These are phyloP conservation scores for Boletus huronensis DNA, from an alignment of 768 basidiomycete genomes.

Conservation along the genomic window DNA sequence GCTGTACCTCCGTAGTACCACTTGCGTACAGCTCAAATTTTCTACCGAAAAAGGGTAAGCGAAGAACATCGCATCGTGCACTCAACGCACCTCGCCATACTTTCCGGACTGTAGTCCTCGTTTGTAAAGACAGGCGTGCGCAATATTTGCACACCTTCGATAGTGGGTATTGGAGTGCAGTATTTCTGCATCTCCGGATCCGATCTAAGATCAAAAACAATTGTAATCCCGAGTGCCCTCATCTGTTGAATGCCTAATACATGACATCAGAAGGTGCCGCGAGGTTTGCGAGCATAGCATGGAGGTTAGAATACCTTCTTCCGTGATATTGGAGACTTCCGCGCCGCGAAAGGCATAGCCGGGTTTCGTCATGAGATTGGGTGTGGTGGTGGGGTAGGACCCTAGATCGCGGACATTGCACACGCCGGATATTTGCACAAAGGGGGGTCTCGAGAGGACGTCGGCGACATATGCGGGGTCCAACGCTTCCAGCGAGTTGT, in stretches of 20 bases:
- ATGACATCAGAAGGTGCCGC: constrained; percentile 1
- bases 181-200: constrained; percentile 78
- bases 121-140: constrained; percentile 62
- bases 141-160: constrained; percentile 60
- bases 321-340: constrained; percentile 67
- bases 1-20: constrained; percentile 70
- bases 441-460: constrained; percentile 65
- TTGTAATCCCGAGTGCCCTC: constrained; percentile 57
- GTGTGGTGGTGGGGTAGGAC: constrained; percentile 47
- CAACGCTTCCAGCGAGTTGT: constrained; percentile 51
- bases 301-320: constrained; percentile 49
- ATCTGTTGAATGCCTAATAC: constrained; percentile 54
- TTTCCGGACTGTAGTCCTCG: constrained; percentile 81
- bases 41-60: constrained; percentile 18
- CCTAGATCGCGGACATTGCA: constrained; percentile 76
- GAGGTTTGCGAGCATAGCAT: not conserved
- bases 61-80: not conserved
- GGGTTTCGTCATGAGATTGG: constrained; percentile 54
- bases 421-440: constrained; percentile 68
- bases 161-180: constrained; percentile 56
- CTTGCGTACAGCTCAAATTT: constrained; percentile 66
- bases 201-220: constrained; percentile 75
- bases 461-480: constrained; percentile 64
- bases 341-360: constrained; percentile 63
- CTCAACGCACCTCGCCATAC: constrained; percentile 75